Conservation (phyloP, 495 filamentous ascomycete species). For the Amorphotheca resinae region DNA sequence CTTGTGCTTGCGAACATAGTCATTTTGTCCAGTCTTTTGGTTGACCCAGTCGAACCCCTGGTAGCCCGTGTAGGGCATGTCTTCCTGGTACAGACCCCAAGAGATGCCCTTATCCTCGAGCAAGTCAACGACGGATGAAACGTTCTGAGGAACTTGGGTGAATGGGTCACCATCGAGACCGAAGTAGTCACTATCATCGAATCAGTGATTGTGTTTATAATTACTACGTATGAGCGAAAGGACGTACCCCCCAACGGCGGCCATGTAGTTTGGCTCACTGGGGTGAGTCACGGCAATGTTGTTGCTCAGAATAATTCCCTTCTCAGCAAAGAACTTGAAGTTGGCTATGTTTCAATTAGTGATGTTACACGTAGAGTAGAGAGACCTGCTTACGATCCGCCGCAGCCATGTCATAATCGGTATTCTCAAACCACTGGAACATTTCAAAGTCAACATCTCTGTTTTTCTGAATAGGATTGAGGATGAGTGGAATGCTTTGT, state of each 20-base stretch:
- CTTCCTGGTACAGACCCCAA: constrained; percentile 62
- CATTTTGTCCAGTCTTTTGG: constrained; percentile 39
- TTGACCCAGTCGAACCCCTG: constrained; percentile 44
- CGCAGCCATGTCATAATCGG: constrained; percentile 37
- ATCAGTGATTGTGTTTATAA: background rate
- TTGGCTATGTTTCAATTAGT: constrained; percentile 26
- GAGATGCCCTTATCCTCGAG: constrained; percentile 57
- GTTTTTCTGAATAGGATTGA: too few relatives aligned
- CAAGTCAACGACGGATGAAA: constrained; percentile 57
- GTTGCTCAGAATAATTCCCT: constrained; percentile 54
- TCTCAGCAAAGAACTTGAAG: constrained; percentile 43
- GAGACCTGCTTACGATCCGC: constrained; percentile 22
- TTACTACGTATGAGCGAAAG: constrained; percentile 5
- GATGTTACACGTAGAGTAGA: constrained; percentile 23
- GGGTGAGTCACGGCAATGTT: constrained; percentile 49
- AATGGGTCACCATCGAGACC: constrained; percentile 37
- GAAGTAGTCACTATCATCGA: constrained; percentile 30
- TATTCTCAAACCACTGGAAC: constrained; percentile 54
- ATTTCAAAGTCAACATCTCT: background rate
- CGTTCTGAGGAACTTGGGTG: constrained; percentile 42
- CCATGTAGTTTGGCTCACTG: constrained; percentile 61
- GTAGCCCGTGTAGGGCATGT: constrained; percentile 57
- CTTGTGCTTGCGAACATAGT: constrained; percentile 75
- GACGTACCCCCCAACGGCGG: constrained; percentile 46
- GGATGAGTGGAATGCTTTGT: too few relatives aligned